Evolutionary conservation across 2,329 filamentous ascomycete species (phyloP).

Genomic region (Phaeoacremonium minimum): DNA sequence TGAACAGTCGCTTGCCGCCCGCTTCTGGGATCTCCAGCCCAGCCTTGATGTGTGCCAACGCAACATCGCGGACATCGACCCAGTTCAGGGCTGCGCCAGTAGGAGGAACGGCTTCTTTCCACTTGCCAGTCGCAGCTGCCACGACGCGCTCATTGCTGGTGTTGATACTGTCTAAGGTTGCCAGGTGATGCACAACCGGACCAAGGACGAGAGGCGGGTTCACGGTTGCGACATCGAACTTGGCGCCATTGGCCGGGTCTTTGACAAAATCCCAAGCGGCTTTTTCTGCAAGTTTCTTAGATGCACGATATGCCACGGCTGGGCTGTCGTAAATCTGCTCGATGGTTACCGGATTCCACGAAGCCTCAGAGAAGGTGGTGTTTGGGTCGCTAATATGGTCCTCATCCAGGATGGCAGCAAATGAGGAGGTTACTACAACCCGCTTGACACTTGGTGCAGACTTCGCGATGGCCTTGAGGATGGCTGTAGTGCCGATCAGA

Average conservation of each 20-base stretch:
- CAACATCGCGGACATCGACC: conserved; percentile 54
- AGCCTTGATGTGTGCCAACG: conserved; percentile 46
- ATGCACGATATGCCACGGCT: conserved; percentile 44
- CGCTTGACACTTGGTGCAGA: conserved; percentile 59
- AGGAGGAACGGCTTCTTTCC: conserved; percentile 36
- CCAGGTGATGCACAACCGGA: conserved; percentile 44
- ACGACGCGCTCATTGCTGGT: conserved; percentile 50
- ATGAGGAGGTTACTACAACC: conserved; percentile 60
- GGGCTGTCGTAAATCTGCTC: conserved; percentile 34
- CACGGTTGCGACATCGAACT: conserved; percentile 48
- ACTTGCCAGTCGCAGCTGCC: conserved; percentile 43
- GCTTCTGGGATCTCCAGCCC: conserved; percentile 42
- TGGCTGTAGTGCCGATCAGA: conserved; percentile 58
- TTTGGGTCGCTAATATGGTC: conserved; percentile 27
- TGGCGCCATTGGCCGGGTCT: conserved; percentile 27
- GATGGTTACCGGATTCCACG: conserved; percentile 50
- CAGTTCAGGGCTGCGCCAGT: conserved; percentile 38
- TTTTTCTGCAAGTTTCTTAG: conserved; percentile 49
- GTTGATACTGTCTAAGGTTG: conserved; percentile 41
- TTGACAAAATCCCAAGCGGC: conserved; percentile 48
- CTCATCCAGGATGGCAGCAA: conserved; percentile 45
- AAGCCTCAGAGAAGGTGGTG: conserved; percentile 38
- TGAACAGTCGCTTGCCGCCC: conserved; percentile 46
- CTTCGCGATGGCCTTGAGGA: conserved; percentile 65
- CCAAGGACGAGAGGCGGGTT: conserved; percentile 53